These are phyloP conservation scores for Fraxinus sp. DNA, from an alignment of 305 asterid species.

Conservation along the genomic window DNA sequence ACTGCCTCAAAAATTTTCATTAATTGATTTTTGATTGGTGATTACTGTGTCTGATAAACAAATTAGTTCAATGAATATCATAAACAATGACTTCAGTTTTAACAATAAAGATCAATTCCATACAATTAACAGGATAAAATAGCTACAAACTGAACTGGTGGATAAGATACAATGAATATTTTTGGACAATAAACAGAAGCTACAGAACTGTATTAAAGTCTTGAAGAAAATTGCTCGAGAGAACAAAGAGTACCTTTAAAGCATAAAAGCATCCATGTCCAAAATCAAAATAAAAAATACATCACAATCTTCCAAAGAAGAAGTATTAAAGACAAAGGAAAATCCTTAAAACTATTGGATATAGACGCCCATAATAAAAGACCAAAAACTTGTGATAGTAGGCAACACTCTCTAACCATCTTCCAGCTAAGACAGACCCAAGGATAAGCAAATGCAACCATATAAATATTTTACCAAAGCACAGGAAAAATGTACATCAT, in stretches of 20 bases:
- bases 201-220: neutral
- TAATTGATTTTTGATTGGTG: slow-evolving; percentile 15
- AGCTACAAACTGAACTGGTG: neutral
- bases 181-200: neutral
- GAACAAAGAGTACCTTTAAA: neutral
- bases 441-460: neutral
- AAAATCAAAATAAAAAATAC: neutral
- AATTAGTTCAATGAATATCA: slow-evolving; percentile 1
- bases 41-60: neutral
- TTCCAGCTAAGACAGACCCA: neutral
- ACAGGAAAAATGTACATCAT: neutral
- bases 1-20: neutral
- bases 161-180: neutral
- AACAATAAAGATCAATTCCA: slow-evolving; percentile 10
- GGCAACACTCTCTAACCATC: neutral
- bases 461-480: neutral
- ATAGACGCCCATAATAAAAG: neutral
- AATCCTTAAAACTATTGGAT: neutral
- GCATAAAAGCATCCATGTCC: neutral
- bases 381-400: neutral
- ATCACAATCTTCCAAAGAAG: neutral
- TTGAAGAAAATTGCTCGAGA: neutral
- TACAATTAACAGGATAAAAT: slow-evolving; percentile 16
- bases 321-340: neutral
- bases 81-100: slow-evolving; percentile 2